Evolutionary conservation across 352 stramenopile genomes (phyloP).

Genomic region (Phytophthora lateralis): DNA sequence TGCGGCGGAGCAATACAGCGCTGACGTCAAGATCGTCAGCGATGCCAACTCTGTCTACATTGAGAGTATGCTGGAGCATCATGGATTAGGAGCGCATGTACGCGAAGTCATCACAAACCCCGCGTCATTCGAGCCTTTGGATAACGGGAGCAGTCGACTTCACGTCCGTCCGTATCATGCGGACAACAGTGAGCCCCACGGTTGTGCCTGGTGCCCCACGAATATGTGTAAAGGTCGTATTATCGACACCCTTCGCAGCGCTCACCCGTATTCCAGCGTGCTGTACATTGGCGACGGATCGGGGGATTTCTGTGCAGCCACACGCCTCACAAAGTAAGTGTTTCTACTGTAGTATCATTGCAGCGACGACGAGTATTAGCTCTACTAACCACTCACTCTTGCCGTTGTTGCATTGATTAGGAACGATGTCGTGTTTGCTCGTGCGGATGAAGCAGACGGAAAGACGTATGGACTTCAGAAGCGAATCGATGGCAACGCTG

Average conservation of each 20-base stretch:
- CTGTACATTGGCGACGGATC: constrained; percentile 78
- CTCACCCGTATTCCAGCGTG: constrained; percentile 46
- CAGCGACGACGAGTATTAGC: neutral
- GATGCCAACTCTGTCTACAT: constrained; percentile 86
- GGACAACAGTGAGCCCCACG: constrained; percentile 42
- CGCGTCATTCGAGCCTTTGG: constrained; percentile 41
- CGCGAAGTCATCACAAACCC: constrained; percentile 65
- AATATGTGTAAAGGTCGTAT: constrained; percentile 89
- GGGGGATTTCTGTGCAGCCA: constrained; percentile 74
- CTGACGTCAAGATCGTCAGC: constrained; percentile 72
- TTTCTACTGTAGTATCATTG: neutral
- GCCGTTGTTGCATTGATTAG: constrained; percentile 17
- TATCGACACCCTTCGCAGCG: constrained; percentile 48
- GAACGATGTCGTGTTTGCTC: constrained; percentile 69
- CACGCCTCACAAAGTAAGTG: constrained; percentile 54
- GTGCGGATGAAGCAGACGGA: constrained; percentile 50
- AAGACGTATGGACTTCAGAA: constrained; percentile 64
- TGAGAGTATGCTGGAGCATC: constrained; percentile 63
- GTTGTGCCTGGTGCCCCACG: constrained; percentile 58
- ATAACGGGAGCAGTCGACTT: constrained; percentile 35
- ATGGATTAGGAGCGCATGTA: constrained; percentile 41
- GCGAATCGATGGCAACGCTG: constrained; percentile 40
- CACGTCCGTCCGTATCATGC: constrained; percentile 63
- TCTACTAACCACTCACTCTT: neutral
- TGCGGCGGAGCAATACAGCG: constrained; percentile 40